Evolutionary conservation across 441 rosid genomes (phyloP), one percentile per base, ranked within the genome.

Genomic region (Syzygium syzygioides): DNA sequence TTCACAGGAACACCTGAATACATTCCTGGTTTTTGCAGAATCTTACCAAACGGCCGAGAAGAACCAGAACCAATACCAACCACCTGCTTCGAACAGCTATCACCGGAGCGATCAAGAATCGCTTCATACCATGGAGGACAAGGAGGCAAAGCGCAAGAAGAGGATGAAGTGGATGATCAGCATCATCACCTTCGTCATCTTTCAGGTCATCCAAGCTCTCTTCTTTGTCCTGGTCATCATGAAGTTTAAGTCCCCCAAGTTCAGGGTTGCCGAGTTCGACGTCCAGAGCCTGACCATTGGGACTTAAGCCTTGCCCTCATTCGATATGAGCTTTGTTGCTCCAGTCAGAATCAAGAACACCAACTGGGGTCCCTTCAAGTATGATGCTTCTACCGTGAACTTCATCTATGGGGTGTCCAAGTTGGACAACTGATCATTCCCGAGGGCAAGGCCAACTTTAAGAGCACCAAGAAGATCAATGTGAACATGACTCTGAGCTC

Each of bases 331-430:
- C 18, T 86, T 89, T 34, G n/a, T 57, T 19, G 50, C 90, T 3
- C 88, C 88, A 0, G 52, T 86, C 18, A 50, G 18, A 54, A 86
- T 89, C 57, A 86, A 86, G 80, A 86, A 59, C 52, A 30, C 86
- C 11, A 57, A 89, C 79, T 86, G 59, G 14, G 86, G 66, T n/a
- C 90, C 80, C 28, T 89, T 68, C 88, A 86, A 86, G 88, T 89
- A 86, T 56, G 86, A 86, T 26, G 86, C 76, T 71, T 48, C 86
- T 50, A 57, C 79, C 17, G 48, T 79, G 1, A 45, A 76, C 52
- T 86, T 89, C 90, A 55, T 71, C 80, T 86, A 86, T 25, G 66
- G 62, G 88, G 83, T 11, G 64, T 89, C 19, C 48, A 71, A 26
- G 79, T 86, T 5, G 88, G 90, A 86, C 50, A 86, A 52, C 86